phyloP scores from a whole-genome alignment of 257 asterid genomes.

The Petunia axillaris region DNA sequence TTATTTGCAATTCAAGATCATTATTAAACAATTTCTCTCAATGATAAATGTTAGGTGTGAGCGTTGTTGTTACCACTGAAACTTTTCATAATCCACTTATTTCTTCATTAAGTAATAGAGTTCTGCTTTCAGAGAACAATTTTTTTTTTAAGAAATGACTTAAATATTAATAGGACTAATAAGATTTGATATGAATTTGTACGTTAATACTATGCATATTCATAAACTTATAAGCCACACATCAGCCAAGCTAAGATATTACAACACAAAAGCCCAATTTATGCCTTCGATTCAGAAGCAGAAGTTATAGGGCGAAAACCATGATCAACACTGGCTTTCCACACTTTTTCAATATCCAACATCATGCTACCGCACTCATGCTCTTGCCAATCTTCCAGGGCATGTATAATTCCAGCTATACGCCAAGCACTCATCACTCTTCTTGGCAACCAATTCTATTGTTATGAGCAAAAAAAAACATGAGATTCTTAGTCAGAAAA shows the following conservation, averaged over 20 bases:
- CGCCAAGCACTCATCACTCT: constrained; percentile 50
- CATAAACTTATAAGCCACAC: background rate
- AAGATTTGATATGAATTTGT: background rate
- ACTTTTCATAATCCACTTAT: no score
- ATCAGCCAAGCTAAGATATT: background rate
- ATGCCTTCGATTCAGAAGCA: constrained; percentile 1
- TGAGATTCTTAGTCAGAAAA: background rate
- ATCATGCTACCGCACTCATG: constrained; percentile 42
- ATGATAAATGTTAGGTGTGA: no score
- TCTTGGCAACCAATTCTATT: constrained; percentile 50
- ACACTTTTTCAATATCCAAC: constrained; percentile 33
- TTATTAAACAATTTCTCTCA: no score
- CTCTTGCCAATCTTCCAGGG: constrained; percentile 38
- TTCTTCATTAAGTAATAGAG: background rate
- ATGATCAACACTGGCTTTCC: constrained; percentile 44
- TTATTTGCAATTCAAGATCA: no score
- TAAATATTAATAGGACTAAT: background rate
- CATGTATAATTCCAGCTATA: constrained; percentile 47
- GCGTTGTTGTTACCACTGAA: no score
- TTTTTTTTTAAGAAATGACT: no score
- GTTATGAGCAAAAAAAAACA: background rate
- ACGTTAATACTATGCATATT: background rate
- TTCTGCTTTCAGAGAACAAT: background rate
- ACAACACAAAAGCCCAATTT: background rate
- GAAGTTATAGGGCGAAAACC: constrained; percentile 40